Percentiles rank a stretch among this genome's conserved stretches.
Evolutionary conservation across 1,284 basidiomycete species (phyloP).

Genomic region (Puccinia horiana): DNA sequence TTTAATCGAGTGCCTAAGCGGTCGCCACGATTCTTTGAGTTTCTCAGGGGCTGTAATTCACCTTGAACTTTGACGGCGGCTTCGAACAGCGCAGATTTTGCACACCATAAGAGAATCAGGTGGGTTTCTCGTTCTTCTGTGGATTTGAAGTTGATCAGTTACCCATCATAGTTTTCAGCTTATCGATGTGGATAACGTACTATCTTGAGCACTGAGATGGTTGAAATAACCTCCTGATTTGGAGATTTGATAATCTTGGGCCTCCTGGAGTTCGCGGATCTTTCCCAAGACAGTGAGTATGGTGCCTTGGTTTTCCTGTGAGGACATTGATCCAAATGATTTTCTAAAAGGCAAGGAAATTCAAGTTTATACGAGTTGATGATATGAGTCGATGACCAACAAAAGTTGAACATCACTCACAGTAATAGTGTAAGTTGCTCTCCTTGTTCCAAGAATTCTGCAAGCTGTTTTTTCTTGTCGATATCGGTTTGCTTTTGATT

Average conservation of each 20-base stretch:
- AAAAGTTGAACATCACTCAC: no score
- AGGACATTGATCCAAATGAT: neutral
- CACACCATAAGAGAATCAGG: neutral
- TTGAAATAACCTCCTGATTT: neutral
- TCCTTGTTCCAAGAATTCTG: neutral
- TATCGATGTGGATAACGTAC: neutral
- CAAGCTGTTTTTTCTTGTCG: neutral
- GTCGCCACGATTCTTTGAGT: neutral
- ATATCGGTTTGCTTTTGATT: neutral
- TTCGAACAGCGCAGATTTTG: neutral
- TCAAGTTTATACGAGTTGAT: no score
- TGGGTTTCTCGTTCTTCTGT: neutral
- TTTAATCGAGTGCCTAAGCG: neutral
- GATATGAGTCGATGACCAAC: no score
- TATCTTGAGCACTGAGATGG: neutral
- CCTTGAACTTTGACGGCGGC: neutral
- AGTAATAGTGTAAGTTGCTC: neutral
- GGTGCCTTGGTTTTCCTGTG: neutral
- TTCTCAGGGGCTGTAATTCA: neutral
- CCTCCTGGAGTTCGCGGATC: neutral
- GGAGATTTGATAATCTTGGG: neutral
- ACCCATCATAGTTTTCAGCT: no score
- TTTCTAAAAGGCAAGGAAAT: no score
- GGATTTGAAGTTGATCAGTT: neutral
- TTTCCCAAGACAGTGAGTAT: neutral